Conservation (phyloP, 1,139 yeast species). For the Debaryomycetaceae sp. region DNA sequence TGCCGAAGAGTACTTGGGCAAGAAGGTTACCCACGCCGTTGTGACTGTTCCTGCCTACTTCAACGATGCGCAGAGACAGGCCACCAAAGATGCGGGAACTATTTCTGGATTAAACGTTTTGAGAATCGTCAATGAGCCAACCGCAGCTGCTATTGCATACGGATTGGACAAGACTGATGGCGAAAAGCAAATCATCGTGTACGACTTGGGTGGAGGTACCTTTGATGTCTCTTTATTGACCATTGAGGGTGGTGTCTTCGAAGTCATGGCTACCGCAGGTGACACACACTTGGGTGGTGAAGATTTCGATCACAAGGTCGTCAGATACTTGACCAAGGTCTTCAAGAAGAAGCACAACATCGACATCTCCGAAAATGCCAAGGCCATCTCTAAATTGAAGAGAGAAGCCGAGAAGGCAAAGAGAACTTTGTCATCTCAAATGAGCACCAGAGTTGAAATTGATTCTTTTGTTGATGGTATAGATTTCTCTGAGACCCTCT, state of each 20-base stretch:
- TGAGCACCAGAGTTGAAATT: constrained; percentile 86
- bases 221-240: constrained; percentile 51
- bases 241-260: constrained; percentile 52
- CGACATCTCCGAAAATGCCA: constrained; percentile 69
- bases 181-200: constrained; percentile 48
- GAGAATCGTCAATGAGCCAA: constrained; percentile 96
- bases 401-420: constrained; percentile 97
- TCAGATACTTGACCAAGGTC: constrained; percentile 77
- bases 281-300: constrained; percentile 74
- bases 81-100: constrained; percentile 96
- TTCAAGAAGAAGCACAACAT: constrained; percentile 86
- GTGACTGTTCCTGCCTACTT: constrained; percentile 97
- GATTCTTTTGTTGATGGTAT: constrained; percentile 95
- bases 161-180: constrained; percentile 79
- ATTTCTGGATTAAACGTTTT: constrained; percentile 93
- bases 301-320: constrained; percentile 89
- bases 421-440: constrained; percentile 89
- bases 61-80: constrained; percentile 98
- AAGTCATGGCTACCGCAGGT: constrained; percentile 53
- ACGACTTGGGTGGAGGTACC: constrained; percentile 56
- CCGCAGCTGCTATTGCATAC: constrained; percentile 98
- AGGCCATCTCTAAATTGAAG: constrained; percentile 86
- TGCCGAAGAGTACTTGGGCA: constrained; percentile 89
- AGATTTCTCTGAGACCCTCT: constrained; percentile 87
- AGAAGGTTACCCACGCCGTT: constrained; percentile 88